These are phyloP conservation scores for Protomyces pachydermus DNA, from an alignment of 1,139 yeast genomes.

Conservation along the genomic window DNA sequence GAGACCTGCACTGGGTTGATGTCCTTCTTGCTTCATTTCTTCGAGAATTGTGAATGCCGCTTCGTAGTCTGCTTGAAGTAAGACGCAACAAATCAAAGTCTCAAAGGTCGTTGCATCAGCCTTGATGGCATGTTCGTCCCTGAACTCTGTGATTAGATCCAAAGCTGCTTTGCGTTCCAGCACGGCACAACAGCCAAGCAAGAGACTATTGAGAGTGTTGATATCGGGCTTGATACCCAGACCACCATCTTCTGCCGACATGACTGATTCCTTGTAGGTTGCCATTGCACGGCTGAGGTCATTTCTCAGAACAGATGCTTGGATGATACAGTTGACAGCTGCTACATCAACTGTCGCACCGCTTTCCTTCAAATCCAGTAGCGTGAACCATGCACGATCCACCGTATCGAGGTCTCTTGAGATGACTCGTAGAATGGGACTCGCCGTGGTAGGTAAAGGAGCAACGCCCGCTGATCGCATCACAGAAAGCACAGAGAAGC, in stretches of 20 bases:
- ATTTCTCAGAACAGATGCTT: conserved; percentile 2
- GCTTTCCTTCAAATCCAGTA: conserved; percentile 10
- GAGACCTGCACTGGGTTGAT: conserved; percentile 3
- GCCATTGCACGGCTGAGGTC: conserved; percentile 25
- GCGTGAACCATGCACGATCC: conserved; percentile 26
- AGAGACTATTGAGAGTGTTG: conserved; percentile 14
- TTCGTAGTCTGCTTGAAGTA: conserved; percentile 23
- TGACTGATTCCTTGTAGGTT: conserved; percentile 9
- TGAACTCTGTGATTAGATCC: neutral
- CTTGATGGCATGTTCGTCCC: neutral
- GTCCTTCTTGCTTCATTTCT: conserved; percentile 25
- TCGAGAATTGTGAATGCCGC: conserved; percentile 20
- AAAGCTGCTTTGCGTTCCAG: conserved; percentile 2
- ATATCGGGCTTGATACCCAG: conserved; percentile 11
- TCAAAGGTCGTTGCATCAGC: conserved; percentile 8
- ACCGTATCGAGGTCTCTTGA: conserved; percentile 11
- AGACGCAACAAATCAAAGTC: conserved; percentile 3
- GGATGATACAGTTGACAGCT: conserved; percentile 22
- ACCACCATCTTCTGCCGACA: neutral
- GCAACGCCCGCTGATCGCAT: conserved; percentile 15
- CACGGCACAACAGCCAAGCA: conserved; percentile 14
- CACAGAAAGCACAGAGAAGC: conserved; percentile 11
- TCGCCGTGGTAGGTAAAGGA: conserved; percentile 12
- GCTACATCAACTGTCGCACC: conserved; percentile 13
- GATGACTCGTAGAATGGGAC: conserved; percentile 11